Evolutionary conservation across 257 asterid species (phyloP).

Genomic region (Gynochthodes officinalis): DNA sequence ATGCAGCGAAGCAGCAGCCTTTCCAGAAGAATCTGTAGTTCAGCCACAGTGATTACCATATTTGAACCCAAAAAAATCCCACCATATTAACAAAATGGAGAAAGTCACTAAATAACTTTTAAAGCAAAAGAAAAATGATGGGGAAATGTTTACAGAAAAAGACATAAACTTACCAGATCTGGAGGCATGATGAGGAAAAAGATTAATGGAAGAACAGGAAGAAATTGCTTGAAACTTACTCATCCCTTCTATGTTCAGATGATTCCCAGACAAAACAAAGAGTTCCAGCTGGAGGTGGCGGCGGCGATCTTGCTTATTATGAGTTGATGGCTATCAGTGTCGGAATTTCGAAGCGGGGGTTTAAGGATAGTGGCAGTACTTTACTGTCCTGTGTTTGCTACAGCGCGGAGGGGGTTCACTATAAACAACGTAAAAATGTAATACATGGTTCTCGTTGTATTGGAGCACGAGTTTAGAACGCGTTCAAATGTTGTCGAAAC

Average conservation of each 20-base stretch:
- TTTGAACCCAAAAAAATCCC: background rate
- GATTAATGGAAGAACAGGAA: slow-evolving; percentile 46
- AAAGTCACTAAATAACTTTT: background rate
- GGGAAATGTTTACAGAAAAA: background rate
- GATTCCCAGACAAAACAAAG: background rate
- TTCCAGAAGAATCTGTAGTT: slow-evolving; percentile 34
- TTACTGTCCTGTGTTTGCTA: no score
- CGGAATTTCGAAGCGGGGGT: no score
- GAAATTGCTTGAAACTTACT: slow-evolving; percentile 54
- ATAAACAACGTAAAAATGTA: no score
- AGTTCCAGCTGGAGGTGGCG: background rate
- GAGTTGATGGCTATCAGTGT: background rate
- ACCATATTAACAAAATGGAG: background rate
- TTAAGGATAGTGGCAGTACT: no score
- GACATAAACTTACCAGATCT: slow-evolving; percentile 35
- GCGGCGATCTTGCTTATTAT: background rate
- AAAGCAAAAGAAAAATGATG: background rate
- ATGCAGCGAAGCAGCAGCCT: slow-evolving; percentile 24
- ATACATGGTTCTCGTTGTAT: no score
- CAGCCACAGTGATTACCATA: slow-evolving; percentile 1
- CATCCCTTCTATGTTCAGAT: slow-evolving; percentile 27
- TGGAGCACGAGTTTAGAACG: no score
- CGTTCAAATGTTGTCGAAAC: no score
- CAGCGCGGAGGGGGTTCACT: no score
- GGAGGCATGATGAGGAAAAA: slow-evolving; percentile 30